Percentiles rank a stretch among this genome's conserved stretches.
These are phyloP conservation scores for Baudoinia panamericana DNA, from an alignment of 495 filamentous ascomycete genomes.

Conservation along the genomic window DNA sequence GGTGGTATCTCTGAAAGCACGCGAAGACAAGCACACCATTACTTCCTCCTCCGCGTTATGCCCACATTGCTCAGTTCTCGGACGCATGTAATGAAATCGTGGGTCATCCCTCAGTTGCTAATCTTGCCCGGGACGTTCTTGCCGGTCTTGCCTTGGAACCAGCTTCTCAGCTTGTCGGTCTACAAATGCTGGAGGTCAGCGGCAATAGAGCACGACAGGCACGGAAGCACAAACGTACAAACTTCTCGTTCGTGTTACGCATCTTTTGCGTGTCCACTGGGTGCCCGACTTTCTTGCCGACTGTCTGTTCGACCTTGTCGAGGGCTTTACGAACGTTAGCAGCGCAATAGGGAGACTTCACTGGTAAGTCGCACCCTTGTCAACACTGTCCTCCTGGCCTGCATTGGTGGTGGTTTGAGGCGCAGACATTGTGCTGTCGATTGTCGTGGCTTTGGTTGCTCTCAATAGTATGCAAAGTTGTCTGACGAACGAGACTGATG, in stretches of 20 bases:
- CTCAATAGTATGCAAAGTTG: too few relatives aligned
- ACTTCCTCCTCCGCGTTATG: not conserved
- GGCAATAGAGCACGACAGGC: too few relatives aligned
- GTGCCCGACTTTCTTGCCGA: not conserved
- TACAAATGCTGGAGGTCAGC: too few relatives aligned
- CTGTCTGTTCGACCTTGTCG: not conserved
- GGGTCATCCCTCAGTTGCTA: conserved; percentile 9
- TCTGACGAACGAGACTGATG: too few relatives aligned
- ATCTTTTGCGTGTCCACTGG: conserved; percentile 6
- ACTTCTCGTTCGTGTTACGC: conserved; percentile 10
- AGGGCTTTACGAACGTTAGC: too few relatives aligned
- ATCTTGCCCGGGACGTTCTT: conserved; percentile 17
- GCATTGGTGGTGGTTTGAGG: too few relatives aligned
- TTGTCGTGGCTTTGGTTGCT: too few relatives aligned
- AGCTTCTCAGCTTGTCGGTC: conserved; percentile 13
- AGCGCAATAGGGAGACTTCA: too few relatives aligned
- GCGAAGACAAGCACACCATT: not conserved
- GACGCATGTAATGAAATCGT: not conserved
- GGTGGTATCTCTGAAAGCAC: conserved; percentile 7
- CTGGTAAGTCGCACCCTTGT: too few relatives aligned
- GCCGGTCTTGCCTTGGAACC: conserved; percentile 16
- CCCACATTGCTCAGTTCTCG: not conserved
- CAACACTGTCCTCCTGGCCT: too few relatives aligned
- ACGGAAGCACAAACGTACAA: too few relatives aligned
- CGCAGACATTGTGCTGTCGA: too few relatives aligned